These are phyloP conservation scores for Apiospora rasikravindrae DNA, from an alignment of 2,329 filamentous ascomycete species.

Conservation along the genomic window DNA sequence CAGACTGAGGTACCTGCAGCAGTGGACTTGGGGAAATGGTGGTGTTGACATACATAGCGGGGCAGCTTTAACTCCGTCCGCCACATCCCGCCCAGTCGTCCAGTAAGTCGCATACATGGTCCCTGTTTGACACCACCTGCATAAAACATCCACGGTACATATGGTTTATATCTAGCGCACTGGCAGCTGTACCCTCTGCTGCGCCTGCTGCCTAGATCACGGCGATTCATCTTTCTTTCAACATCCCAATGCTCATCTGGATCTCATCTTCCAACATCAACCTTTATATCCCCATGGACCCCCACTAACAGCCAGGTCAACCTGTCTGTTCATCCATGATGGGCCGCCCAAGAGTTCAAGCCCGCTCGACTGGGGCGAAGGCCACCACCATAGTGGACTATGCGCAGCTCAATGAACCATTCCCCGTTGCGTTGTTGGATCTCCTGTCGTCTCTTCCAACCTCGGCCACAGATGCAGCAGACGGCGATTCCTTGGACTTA, in stretches of 20 bases:
- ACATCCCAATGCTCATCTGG: neutral
- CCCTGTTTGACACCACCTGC: constrained; percentile 17
- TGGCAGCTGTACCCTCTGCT: neutral
- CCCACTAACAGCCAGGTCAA: constrained; percentile 3
- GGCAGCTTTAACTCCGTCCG: constrained; percentile 14
- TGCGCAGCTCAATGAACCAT: constrained; percentile 19
- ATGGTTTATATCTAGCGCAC: neutral
- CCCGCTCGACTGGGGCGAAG: neutral
- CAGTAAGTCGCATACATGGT: constrained; percentile 13
- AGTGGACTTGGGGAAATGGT: neutral
- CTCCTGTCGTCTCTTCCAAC: constrained; percentile 6
- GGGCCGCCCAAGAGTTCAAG: neutral
- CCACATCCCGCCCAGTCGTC: neutral
- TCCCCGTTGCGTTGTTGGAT: constrained; percentile 2
- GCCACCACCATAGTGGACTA: constrained; percentile 2
- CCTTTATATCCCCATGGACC: neutral
- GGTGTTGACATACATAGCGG: constrained; percentile 7
- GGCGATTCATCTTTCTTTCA: neutral
- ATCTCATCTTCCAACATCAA: neutral
- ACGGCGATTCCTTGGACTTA: neutral
- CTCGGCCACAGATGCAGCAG: neutral
- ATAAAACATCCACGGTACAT: neutral
- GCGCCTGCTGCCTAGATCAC: constrained; percentile 3
- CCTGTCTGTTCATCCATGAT: constrained; percentile 5
- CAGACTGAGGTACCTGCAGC: neutral